These are phyloP conservation scores for Suillus weaverae DNA, from an alignment of 768 basidiomycete species.

Conservation along the genomic window DNA sequence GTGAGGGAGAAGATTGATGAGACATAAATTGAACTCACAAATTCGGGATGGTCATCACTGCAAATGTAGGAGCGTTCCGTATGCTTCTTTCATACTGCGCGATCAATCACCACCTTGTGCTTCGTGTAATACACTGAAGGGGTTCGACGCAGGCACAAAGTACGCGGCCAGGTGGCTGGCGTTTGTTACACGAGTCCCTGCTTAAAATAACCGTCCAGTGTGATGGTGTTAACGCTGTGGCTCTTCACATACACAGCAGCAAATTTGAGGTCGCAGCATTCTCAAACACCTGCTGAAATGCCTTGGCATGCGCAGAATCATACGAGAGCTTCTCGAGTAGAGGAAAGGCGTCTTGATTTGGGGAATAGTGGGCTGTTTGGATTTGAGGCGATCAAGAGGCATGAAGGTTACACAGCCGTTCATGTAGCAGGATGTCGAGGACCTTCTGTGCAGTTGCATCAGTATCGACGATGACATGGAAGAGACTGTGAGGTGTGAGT, in stretches of 20 bases:
- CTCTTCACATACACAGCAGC: conserved; percentile 94
- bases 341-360: conserved; percentile 74
- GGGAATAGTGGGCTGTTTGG: conserved; percentile 65
- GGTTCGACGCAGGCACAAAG: too few relatives aligned
- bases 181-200: too few relatives aligned
- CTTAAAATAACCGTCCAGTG: conserved; percentile 68
- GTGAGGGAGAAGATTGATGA: conserved; percentile 7
- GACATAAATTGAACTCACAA: too few relatives aligned
- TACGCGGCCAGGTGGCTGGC: too few relatives aligned
- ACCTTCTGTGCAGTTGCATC: conserved; percentile 90
- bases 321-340: conserved; percentile 82
- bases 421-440: conserved; percentile 91
- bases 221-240: conserved; percentile 95
- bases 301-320: conserved; percentile 68
- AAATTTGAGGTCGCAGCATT: conserved; percentile 88
- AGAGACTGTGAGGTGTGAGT: conserved; percentile 56
- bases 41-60: too few relatives aligned
- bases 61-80: too few relatives aligned
- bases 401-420: conserved; percentile 97
- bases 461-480: conserved; percentile 97
- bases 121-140: too few relatives aligned
- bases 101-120: too few relatives aligned
- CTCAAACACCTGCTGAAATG: conserved; percentile 96
- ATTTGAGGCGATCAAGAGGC: conserved; percentile 93
- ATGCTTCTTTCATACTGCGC: too few relatives aligned